Base-by-base conservation (phyloP, 306 rosid genomes). In the Glycine soja region DNA sequence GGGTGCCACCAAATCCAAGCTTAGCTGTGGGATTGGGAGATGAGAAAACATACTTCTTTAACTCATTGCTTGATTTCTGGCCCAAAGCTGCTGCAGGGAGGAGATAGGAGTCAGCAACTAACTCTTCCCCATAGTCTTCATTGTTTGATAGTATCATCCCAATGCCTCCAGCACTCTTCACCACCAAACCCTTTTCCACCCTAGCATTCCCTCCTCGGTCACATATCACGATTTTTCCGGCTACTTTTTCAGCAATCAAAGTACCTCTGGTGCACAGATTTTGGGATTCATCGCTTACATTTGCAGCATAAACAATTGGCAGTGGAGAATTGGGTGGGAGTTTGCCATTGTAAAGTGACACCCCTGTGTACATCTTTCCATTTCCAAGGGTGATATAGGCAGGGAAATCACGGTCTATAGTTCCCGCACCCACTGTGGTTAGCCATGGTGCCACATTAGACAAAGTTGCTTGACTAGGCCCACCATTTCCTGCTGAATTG, bases 401-500 rank as follows among this genome's bases (percentile, higher is more conserved):
- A 0, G 99, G 99, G 83, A 95, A 95, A 67, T 93, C 93, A 19
- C 99, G 94, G 87, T 93, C 99, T 61, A 95, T 63, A 43, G 99
- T 91, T 80, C 99, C 99, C 1, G 97, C 97, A 14, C 99, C 97
- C 4, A 95, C 99, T 0, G 94, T 90, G 72, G 87, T 91, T 65
- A 88, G 59, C 99, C 97, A 95, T 6, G 99, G 99, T 0, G 99
- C 97, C n/a, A 87, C 88, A 47, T 91, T 92, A 18, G 85, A 56
- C 85, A 93, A 61, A 70, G 84, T 73, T 36, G 75, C 85, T 0
- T 80, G 7, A 3, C 78, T 57, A 4, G 97, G 97, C 34, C 99
- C 99, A 19, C 82, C 75, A 80, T 95, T 95, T 64, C 99, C 99
- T 6, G 97, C 99, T 15, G 99, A 90, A 75, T 83, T 87, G 6